Conservation (phyloP, 1,284 basidiomycete genomes). For the Cerrena zonata region DNA sequence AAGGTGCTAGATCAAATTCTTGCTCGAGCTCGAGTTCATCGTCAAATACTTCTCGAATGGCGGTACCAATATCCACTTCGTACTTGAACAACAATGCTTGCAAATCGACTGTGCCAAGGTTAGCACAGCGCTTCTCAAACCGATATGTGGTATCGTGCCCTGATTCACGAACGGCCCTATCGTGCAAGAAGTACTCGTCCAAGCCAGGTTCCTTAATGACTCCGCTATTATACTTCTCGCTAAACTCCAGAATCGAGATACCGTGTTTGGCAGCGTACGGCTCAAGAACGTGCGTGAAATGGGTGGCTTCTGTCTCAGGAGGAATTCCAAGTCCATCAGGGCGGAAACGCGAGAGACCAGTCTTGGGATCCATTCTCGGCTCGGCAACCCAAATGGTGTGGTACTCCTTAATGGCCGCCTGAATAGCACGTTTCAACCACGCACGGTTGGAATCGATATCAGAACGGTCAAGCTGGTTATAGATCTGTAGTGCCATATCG, state of each 20-base stretch:
- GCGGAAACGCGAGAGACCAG: constrained; percentile 88
- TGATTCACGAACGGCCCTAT: constrained; percentile 88
- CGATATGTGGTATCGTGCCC: constrained; percentile 98
- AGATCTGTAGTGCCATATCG: constrained; percentile 97
- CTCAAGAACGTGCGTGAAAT: constrained; percentile 95
- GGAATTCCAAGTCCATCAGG: constrained; percentile 95
- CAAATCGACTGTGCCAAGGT: constrained; percentile 92
- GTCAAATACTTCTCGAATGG: constrained; percentile 90
- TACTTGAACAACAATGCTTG: constrained; percentile 91
- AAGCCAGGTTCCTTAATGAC: constrained; percentile 80
- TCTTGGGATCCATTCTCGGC: constrained; percentile 88
- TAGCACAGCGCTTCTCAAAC: constrained; percentile 92
- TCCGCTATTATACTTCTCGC: constrained; percentile 89
- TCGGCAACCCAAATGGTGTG: constrained; percentile 94
- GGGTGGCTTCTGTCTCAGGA: constrained; percentile 95
- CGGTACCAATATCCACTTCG: constrained; percentile 88
- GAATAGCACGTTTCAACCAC: constrained; percentile 93
- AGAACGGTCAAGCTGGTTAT: constrained; percentile 86
- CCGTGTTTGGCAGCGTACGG: constrained; percentile 91
- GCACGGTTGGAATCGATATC: constrained; percentile 77
- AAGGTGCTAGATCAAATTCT: constrained; percentile 85
- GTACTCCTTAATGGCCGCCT: constrained; percentile 97
- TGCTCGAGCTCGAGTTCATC: constrained; percentile 88
- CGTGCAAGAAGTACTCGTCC: constrained; percentile 97
- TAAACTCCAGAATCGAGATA: constrained; percentile 95